Evolutionary conservation across 2,329 filamentous ascomycete species (phyloP).

Genomic region (Aspergillus calidoustus): DNA sequence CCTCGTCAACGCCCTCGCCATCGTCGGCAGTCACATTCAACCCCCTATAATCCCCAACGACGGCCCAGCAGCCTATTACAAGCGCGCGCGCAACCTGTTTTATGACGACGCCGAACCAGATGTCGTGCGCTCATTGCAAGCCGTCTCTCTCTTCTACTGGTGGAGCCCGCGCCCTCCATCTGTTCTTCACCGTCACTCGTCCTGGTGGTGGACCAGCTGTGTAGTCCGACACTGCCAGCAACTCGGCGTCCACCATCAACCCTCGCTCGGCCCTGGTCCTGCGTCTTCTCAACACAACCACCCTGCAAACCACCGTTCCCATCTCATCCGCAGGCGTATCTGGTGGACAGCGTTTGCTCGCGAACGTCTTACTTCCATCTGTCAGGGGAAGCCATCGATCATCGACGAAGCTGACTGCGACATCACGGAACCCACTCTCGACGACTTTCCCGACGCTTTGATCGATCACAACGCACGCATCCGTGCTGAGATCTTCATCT

Average conservation of each 20-base stretch:
- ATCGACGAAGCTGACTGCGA: constrained; percentile 51
- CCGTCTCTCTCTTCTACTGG: constrained; percentile 51
- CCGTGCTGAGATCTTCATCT: constrained; percentile 45
- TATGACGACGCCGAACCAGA: constrained; percentile 49
- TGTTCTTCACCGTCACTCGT: constrained; percentile 45
- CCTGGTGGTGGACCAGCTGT: constrained; percentile 54
- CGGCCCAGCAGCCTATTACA: constrained; percentile 46
- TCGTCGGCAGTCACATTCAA: constrained; percentile 48
- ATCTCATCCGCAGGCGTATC: constrained; percentile 43
- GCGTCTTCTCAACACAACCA: constrained; percentile 25
- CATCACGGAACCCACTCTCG: constrained; percentile 42
- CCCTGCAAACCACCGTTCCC: constrained; percentile 7
- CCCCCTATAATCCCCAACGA: constrained; percentile 48
- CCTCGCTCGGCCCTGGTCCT: constrained; percentile 24
- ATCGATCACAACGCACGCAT: constrained; percentile 22
- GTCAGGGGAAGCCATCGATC: constrained; percentile 50
- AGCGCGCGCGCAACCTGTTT: constrained; percentile 46
- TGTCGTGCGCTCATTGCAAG: constrained; percentile 41
- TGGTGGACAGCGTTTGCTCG: constrained; percentile 51
- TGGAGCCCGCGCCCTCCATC: constrained; percentile 47
- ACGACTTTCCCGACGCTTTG: constrained; percentile 44
- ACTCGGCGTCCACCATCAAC: constrained; percentile 50
- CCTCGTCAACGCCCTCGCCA: constrained; percentile 39
- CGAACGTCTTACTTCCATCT: constrained; percentile 48
- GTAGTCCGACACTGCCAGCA: constrained; percentile 52